These are phyloP conservation scores for Spergularia marina DNA, from an alignment of 148 eudicot genomes.

Conservation along the genomic window DNA sequence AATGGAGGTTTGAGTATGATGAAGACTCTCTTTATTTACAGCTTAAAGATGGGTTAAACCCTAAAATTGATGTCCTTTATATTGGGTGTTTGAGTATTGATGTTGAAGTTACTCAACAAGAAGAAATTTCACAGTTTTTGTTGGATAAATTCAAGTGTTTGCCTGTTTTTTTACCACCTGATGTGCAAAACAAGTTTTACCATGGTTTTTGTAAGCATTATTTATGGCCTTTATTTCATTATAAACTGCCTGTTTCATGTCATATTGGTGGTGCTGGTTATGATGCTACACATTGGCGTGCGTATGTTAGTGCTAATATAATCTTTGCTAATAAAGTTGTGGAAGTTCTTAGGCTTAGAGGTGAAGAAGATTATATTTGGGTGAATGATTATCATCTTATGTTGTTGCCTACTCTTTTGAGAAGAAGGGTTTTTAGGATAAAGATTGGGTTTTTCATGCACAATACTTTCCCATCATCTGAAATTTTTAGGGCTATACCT, in stretches of 20 bases:
- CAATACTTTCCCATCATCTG: conserved; percentile 78
- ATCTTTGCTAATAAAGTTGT: conserved; percentile 58
- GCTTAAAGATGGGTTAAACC: conserved; percentile 53
- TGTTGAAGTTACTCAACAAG: conserved; percentile 52
- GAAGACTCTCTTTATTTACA: conserved; percentile 53
- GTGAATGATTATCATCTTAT: conserved; percentile 85
- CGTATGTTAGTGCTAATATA: conserved; percentile 75
- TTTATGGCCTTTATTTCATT: conserved; percentile 81
- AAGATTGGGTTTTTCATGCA: conserved; percentile 77
- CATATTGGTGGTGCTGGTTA: conserved; percentile 46
- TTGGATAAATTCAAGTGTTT: conserved; percentile 58
- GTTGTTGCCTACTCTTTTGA: conserved; percentile 72
- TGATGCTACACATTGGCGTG: conserved; percentile 55
- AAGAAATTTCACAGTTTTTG: conserved; percentile 44
- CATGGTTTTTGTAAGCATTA: conserved; percentile 88
- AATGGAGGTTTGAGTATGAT: conserved; percentile 59
- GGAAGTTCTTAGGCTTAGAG: conserved; percentile 47
- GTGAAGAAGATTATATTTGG: conserved; percentile 78
- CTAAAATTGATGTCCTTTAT: conserved; percentile 45
- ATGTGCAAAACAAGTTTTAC: conserved; percentile 53
- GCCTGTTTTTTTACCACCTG: conserved; percentile 55
- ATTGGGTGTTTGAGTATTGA: conserved; percentile 58
- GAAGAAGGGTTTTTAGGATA: conserved; percentile 50
- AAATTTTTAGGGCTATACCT: conserved; percentile 73
- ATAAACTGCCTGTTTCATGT: conserved; percentile 60